Evolutionary conservation across 2,329 filamentous ascomycete species (phyloP), one percentile per base, ranked within the genome.

Genomic region (Cladosporium phlei): DNA sequence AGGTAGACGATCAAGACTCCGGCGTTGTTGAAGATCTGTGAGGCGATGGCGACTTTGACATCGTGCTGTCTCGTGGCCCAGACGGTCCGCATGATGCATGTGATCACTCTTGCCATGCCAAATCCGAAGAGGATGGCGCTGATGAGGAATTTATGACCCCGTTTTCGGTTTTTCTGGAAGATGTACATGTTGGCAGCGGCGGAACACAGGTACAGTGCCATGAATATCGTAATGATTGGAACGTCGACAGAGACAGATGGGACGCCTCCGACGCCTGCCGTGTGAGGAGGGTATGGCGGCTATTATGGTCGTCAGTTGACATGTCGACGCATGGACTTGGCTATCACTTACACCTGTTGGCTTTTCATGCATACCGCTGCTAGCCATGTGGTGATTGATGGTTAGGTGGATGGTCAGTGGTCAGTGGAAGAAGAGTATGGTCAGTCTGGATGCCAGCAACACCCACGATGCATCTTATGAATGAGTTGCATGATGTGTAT

Each of bases 21-120:
- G 2, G 56, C 55, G 25, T 60, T 59, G 49, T 55, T 48, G 47
- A 66, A 60, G 49, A 65, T 62, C 25, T 49, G 40, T 2, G 60
- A 56, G 1, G 62, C 59, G 34, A 66, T 59, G n/a, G 51, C 52
- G 34, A 65, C 49, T 7, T 50, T 49, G 24, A 61, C 48, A 30
- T 62, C 57, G 14, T 51, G 50, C 2, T 62, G 63, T 4, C 60
- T 51, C 3, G 49, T 52, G 4, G 62, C 56, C 52, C 56, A 58
- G n/a, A 46, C 60, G 22, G 65, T 61, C 5, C 62, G 54, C 8
- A 74, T 55, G 20, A 61, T 59, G 32, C 61, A 66, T 4, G 70
- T 72, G 9, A 65, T 39, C 11, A 70, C 59, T 17, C 71, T 62
- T 8, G 68, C 62, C 61, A 71, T 68, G 53, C 66, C 70, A 56